phyloP scores from a whole-genome alignment of 2,329 filamentous ascomycete species.

The Penicillium sp. region DNA sequence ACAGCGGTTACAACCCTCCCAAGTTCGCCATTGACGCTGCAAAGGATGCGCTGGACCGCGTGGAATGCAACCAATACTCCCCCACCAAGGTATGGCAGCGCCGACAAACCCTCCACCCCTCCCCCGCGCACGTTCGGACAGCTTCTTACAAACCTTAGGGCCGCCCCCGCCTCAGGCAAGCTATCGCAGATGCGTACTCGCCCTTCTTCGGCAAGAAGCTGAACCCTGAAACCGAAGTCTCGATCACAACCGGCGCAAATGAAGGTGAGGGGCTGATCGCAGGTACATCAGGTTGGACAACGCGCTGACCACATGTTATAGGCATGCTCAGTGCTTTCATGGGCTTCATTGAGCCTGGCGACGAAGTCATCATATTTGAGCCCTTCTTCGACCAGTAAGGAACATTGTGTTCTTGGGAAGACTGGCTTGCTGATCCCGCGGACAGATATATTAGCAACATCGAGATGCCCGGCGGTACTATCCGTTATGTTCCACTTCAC shows the following conservation, averaged over 20 bases:
- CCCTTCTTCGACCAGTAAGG: conserved; percentile 94
- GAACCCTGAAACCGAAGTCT: conserved; percentile 88
- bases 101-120: neutral
- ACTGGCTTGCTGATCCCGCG: neutral
- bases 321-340: conserved; percentile 97
- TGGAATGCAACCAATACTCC: conserved; percentile 98
- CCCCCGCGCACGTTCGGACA: neutral
- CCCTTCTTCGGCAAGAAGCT: conserved; percentile 80
- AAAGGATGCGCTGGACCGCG: conserved; percentile 81
- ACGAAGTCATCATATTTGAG: conserved; percentile 97
- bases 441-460: conserved; percentile 90
- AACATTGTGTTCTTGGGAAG: neutral
- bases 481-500: conserved; percentile 93
- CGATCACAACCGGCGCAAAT: conserved; percentile 75
- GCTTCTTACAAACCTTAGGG: conserved; percentile 52
- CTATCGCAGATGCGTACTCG: conserved; percentile 88
- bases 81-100: conserved; percentile 68
- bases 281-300: neutral
- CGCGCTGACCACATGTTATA: conserved; percentile 24
- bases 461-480: conserved; percentile 93
- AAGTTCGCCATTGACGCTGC: conserved; percentile 88
- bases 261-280: conserved; percentile 40
- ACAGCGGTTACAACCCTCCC: conserved; percentile 84
- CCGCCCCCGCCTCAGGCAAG: conserved; percentile 85
- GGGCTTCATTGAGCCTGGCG: conserved; percentile 90